A percentile compares a stretch with the other conserved stretches of the same genome.
These are phyloP conservation scores for Paulownia fortunei DNA, from an alignment of 257 asterid genomes.

Conservation along the genomic window DNA sequence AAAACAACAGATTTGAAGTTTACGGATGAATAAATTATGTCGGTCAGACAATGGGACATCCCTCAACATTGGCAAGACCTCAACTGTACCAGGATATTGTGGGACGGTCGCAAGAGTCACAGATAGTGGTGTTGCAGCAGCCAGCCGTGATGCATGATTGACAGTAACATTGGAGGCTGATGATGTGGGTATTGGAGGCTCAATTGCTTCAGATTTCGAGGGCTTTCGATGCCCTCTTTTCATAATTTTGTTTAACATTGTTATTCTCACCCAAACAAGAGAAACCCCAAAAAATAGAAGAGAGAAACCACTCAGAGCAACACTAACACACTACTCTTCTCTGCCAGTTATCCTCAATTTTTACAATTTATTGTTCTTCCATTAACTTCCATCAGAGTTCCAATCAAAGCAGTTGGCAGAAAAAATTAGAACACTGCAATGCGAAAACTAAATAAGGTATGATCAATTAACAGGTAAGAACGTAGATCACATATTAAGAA, in stretches of 20 bases:
- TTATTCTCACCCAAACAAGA: conserved; percentile 18
- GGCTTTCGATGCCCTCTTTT: conserved; percentile 64
- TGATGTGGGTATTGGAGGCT: conserved; percentile 52
- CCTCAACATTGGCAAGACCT: conserved; percentile 73
- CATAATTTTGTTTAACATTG: conserved; percentile 69
- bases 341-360: conserved; percentile 24
- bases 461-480: conserved; percentile 15
- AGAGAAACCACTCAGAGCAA: conserved; percentile 20
- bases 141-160: conserved; percentile 55
- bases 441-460: conserved; percentile 9
- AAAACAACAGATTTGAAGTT: conserved; percentile 72
- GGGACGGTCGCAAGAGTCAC: conserved; percentile 58
- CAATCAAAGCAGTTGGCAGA: conserved; percentile 26
- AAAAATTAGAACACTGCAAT: conserved; percentile 28
- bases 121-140: conserved; percentile 46
- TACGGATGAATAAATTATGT: conserved; percentile 68
- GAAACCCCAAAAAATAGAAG: background rate
- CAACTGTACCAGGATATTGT: conserved; percentile 59
- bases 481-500: background rate
- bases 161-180: conserved; percentile 47
- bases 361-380: conserved; percentile 28
- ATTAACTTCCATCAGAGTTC: conserved; percentile 34
- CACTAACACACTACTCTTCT: conserved; percentile 31
- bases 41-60: conserved; percentile 78
- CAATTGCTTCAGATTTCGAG: conserved; percentile 60